A percentile compares a stretch with the other conserved stretches of the same genome.
Conservation (phyloP, 2,329 filamentous ascomycete genomes). For the Trichophyton verrucosum region DNA sequence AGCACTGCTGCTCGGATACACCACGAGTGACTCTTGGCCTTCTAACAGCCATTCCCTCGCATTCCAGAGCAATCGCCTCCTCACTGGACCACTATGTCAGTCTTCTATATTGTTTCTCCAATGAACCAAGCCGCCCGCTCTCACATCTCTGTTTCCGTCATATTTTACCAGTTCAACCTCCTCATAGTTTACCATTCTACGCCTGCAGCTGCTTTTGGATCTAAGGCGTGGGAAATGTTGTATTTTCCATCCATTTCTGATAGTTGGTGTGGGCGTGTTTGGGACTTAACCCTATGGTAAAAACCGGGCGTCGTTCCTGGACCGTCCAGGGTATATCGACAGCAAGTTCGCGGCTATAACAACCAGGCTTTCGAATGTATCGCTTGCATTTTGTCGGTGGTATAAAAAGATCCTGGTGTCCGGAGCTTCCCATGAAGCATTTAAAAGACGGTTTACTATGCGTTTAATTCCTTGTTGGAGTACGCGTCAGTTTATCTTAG, state of each 20-base stretch:
- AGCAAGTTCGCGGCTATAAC: conserved; percentile 56
- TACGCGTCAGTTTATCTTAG: conserved; percentile 43
- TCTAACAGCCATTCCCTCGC: not conserved
- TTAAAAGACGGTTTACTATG: conserved; percentile 36
- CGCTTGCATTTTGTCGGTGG: conserved; percentile 21
- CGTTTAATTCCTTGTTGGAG: conserved; percentile 30
- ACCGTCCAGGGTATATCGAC: conserved; percentile 19
- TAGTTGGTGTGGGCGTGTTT: not conserved
- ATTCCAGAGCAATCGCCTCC: not conserved
- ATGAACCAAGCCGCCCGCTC: not conserved
- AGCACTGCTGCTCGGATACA: not conserved
- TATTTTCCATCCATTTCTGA: conserved; percentile 44
- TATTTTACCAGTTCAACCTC: conserved; percentile 45
- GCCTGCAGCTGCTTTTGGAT: conserved; percentile 37
- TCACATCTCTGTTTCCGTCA: not conserved
- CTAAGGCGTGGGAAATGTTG: conserved; percentile 42
- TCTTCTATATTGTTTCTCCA: conserved; percentile 7
- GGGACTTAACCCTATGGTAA: conserved; percentile 14
- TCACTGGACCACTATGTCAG: not conserved
- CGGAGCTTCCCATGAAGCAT: conserved; percentile 31
- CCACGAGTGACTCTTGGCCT: not conserved
- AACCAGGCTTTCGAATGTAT: conserved; percentile 58
- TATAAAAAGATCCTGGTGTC: conserved; percentile 31
- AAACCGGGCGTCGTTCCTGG: not conserved
- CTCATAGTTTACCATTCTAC: conserved; percentile 55